Percentiles rank a stretch among this genome's conserved stretches.
phyloP scores from a whole-genome alignment of 257 asterid species.

The Verbena officinalis region DNA sequence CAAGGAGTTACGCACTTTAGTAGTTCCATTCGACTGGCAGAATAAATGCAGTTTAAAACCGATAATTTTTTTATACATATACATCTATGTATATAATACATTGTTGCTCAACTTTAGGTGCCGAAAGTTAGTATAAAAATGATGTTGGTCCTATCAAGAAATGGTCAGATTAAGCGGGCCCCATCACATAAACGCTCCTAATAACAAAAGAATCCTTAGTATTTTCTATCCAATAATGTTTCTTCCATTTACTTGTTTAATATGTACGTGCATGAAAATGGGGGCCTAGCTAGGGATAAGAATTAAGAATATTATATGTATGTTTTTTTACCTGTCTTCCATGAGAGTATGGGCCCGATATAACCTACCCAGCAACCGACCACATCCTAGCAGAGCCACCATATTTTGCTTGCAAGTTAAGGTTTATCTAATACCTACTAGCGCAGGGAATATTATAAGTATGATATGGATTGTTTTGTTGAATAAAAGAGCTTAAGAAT shows the following conservation, averaged over 20 bases:
- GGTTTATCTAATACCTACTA: neutral
- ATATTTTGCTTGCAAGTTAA: conserved; percentile 13
- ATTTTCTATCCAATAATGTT: conserved; percentile 20
- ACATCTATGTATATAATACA: too few relatives aligned
- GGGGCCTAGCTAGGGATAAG: neutral
- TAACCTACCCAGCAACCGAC: conserved; percentile 20
- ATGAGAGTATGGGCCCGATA: conserved; percentile 27
- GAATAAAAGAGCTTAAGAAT: neutral
- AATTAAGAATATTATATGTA: conserved; percentile 16
- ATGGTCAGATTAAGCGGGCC: neutral
- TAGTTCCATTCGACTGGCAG: too few relatives aligned
- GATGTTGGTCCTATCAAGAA: conserved; percentile 18
- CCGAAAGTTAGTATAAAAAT: neutral
- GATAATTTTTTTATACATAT: too few relatives aligned
- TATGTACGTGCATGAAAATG: conserved; percentile 16
- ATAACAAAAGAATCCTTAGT: neutral
- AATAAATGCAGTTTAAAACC: too few relatives aligned
- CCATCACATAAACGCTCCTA: neutral
- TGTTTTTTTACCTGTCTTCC: conserved; percentile 4
- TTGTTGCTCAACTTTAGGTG: neutral
- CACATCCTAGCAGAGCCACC: conserved; percentile 16
- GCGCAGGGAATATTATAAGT: conserved; percentile 1
- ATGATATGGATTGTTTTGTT: neutral
- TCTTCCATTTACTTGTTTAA: neutral
- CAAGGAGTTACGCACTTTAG: too few relatives aligned